These are phyloP conservation scores for Astathelohania contejeani DNA, from an alignment of 371 early-diverging fungal species.

Conservation along the genomic window DNA sequence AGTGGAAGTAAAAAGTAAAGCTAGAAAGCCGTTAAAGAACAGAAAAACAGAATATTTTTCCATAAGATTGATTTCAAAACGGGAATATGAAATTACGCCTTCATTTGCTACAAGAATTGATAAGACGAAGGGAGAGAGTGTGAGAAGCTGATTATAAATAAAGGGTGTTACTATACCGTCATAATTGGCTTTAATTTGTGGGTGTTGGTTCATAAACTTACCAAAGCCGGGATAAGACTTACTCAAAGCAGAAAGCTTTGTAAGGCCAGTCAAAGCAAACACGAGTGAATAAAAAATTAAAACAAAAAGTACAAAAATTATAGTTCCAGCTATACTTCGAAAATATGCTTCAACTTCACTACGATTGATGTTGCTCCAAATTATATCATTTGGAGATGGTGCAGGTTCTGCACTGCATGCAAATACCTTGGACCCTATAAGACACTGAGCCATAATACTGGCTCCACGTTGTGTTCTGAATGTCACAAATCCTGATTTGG, in stretches of 20 bases:
- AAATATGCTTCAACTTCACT: conserved; percentile 26
- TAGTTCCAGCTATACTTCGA: conserved; percentile 19
- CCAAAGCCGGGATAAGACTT: conserved; percentile 13
- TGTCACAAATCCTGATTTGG: conserved; percentile 48
- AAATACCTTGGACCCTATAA: conserved; percentile 48
- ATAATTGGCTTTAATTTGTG: conserved; percentile 21
- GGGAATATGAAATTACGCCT: conserved; percentile 39
- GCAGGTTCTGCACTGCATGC: conserved; percentile 39
- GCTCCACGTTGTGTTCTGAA: conserved; percentile 38
- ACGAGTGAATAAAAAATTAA: conserved; percentile 44
- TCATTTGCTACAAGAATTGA: conserved; percentile 35
- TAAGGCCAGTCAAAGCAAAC: conserved; percentile 19
- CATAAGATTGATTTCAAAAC: conserved; percentile 44
- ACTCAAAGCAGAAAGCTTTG: conserved; percentile 16
- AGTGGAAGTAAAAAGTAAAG: conserved; percentile 42
- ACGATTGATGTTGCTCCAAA: conserved; percentile 45
- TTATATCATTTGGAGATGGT: conserved; percentile 51
- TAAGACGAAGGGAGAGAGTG: conserved; percentile 42
- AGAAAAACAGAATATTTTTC: conserved; percentile 45
- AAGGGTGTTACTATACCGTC: conserved; percentile 47
- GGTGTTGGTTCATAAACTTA: conserved; percentile 19
- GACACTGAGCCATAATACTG: conserved; percentile 38
- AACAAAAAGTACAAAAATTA: conserved; percentile 43
- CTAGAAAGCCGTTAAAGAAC: conserved; percentile 52
- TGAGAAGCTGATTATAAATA: conserved; percentile 41